phyloP scores from a whole-genome alignment of 73 alveolate genomes.

The Paramecium sonneborni region DNA sequence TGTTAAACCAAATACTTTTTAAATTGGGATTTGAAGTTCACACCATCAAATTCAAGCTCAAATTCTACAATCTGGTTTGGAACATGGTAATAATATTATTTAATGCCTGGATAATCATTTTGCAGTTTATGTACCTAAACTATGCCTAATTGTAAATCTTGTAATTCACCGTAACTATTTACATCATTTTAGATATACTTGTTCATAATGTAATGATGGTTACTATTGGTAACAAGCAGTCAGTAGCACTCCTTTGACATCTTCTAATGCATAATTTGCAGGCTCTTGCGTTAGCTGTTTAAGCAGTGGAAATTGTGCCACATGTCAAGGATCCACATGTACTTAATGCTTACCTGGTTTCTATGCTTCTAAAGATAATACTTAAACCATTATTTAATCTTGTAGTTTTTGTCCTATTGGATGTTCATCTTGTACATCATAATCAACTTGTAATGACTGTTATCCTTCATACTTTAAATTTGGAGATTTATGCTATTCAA shows the following conservation, averaged over 20 bases:
- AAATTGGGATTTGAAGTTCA: slow-evolving; percentile 1
- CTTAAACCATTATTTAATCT: background rate
- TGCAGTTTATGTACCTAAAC: background rate
- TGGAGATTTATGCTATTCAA: background rate
- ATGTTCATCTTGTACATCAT: slow-evolving; percentile 13
- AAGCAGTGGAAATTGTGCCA: background rate
- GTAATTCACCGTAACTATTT: slow-evolving; percentile 27
- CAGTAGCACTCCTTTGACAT: background rate
- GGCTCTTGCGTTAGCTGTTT: slow-evolving; percentile 2
- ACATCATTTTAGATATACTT: slow-evolving; percentile 1
- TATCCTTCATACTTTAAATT: background rate
- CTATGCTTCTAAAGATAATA: background rate
- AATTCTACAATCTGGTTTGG: background rate
- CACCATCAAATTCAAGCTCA: background rate
- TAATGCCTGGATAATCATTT: background rate
- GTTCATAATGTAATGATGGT: slow-evolving; percentile 33
- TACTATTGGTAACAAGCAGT: slow-evolving; percentile 11
- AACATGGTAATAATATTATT: background rate
- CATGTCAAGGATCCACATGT: background rate
- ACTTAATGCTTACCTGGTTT: background rate
- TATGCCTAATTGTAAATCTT: background rate
- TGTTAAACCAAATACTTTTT: background rate
- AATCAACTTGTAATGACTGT: background rate
- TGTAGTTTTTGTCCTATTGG: slow-evolving; percentile 5
- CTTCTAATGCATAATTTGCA: background rate